Evolutionary conservation across 345 rosid species (phyloP).

Genomic region (Erucastrum elatum): DNA sequence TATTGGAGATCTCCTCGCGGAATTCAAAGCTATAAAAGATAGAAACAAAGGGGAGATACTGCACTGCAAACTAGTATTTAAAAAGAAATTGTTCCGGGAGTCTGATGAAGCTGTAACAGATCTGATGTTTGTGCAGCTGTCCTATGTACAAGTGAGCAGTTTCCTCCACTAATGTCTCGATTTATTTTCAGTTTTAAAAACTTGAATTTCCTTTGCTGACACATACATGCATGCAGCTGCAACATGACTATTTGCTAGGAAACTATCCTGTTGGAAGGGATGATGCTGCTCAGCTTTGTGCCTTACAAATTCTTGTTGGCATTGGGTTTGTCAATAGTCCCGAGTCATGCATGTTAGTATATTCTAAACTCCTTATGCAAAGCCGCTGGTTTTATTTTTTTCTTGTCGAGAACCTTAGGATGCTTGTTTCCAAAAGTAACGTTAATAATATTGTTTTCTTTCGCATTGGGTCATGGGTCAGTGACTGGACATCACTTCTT

Average conservation of each 20-base stretch:
- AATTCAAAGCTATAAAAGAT: conserved; percentile 90
- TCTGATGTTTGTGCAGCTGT: conserved; percentile 91
- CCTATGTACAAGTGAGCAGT: conserved; percentile 87
- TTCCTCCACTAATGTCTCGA: conserved; percentile 14
- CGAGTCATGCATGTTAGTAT: conserved; percentile 86
- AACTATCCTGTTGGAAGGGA: conserved; percentile 99
- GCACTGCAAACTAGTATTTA: conserved; percentile 85
- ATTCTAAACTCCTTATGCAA: neutral
- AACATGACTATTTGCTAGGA: conserved; percentile 94
- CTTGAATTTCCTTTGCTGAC: conserved; percentile 27
- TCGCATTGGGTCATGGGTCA: conserved; percentile 39
- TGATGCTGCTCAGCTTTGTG: conserved; percentile 96
- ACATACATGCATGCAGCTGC: conserved; percentile 70
- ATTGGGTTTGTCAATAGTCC: conserved; percentile 85
- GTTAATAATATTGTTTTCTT: neutral
- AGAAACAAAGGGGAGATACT: conserved; percentile 95
- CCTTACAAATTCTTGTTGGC: conserved; percentile 90
- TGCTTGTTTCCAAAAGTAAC: neutral
- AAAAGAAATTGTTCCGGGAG: conserved; percentile 91
- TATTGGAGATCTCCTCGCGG: conserved; percentile 88
- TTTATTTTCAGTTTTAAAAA: no score
- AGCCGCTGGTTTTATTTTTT: neutral
- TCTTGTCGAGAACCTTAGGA: neutral
- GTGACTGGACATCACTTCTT: conserved; percentile 89
- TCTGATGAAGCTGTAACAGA: conserved; percentile 95